Evolutionary conservation across 495 filamentous ascomycete genomes (phyloP), one percentile per base, ranked within the genome.

Genomic region (Hyaloscypha finlandica): DNA sequence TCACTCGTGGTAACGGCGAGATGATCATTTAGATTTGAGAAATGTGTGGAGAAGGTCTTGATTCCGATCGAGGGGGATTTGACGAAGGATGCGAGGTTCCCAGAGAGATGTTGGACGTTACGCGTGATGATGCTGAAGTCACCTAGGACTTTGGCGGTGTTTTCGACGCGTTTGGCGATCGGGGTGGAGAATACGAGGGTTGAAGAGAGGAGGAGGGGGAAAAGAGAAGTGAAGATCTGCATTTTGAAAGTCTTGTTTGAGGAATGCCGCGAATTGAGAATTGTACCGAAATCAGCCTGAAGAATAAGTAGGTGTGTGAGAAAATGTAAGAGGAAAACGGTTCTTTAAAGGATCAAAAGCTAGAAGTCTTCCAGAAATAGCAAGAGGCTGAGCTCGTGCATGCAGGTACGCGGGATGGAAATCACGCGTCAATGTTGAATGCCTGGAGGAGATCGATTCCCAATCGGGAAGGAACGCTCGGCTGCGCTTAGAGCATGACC

Each of bases 221-320:
- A 20, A 22, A 37, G 57, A 37, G 57, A 37, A 29, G 57, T 60
- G 35, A 60, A 11, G 57, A 60, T 12, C 6, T 60, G 35, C 22
- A 37, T 32, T 4, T 9, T 60, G 31, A 48, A 48, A 12, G 42
- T 37, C 35, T 3, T 37, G 35, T 37, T 37, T 37, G 35, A 37
- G 6, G 35, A 37, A 37, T 8, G 35, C 12, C 3, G 35, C 35
- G 35, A 37, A 37, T 37, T 25, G 35, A 37, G 35, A 37, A 37
- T 12, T 12, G 3, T 37, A 6, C 12, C 12, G 35, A 37, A 37
- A 37, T 8, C 35, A 37, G 35, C 35, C 35, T 37, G 35, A 37
- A 37, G 35, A 12, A 37, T 1, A 37, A 37, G 35, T 37, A 37
- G 35, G 3, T 19, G 16, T 11, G 42, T 25, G 42, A 48, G 6